Base-by-base conservation (phyloP, 2,329 filamentous ascomycete species). In the Helicocarpus griseus region DNA sequence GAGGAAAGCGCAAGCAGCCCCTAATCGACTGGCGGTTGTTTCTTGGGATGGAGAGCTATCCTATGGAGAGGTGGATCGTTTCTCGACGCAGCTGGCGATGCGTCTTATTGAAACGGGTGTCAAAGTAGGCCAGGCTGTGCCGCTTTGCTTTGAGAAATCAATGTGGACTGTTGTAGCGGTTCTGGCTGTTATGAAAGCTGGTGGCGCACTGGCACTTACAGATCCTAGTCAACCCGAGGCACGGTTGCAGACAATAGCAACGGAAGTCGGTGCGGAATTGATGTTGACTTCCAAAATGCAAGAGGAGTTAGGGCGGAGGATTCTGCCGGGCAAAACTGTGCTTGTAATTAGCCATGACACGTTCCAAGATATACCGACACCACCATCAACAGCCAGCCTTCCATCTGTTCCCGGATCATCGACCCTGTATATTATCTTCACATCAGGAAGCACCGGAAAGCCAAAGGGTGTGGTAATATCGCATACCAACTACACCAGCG, bases 381-480 rank as follows among this genome's bases (percentile, higher is more conserved):
- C 6, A 21, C 35, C 22, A 9, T n/a, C 26, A 11, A 11, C 35
- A 6, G 22, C 13, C 11, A 22, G 11, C 17, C 29, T 54, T 24
- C 55, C 51, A 14, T 36, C 38, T n/a, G 53, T 58, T 26, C 44
- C 51, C 5, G 48, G 51, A 41, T 52, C 50, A 11, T 53, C 55
- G 21, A 54, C 52, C 2, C 44, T 83, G 2, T 86, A 82, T 60
- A 73, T 82, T 2, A 75, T 86, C 13, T 81, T 85, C 57, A 78
- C 76, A 1, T 77, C 76, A 8, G 77, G 77, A 0, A 78, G 77
- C 7, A 77, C 78, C 0, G 75, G 74, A 22, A 70, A 69, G 36
- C 74, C 76, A 0, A 79, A 80, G 50, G 82, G 81, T 2, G 77
- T 84, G 17, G 77, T 81, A 33, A 80, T 84, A 49, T 79, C 77